phyloP scores from a whole-genome alignment of 441 rosid genomes.

The Arabidopsis hybrid region DNA sequence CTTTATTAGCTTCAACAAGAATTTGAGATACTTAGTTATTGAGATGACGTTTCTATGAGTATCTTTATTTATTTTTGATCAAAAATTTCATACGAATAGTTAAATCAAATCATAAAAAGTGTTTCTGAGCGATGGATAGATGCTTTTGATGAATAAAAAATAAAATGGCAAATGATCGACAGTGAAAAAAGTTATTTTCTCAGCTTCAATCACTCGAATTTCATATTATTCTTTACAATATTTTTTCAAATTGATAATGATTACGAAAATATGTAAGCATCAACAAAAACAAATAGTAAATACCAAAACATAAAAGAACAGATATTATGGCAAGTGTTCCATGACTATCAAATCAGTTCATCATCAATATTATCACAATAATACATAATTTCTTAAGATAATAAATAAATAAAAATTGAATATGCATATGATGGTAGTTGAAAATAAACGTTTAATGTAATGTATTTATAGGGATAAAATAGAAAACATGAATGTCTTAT shows the following conservation, averaged over 20 bases:
- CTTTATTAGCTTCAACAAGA: conserved; percentile 1
- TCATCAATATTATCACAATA: background rate
- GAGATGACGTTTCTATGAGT: conserved; percentile 24
- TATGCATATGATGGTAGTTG: background rate
- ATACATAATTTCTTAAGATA: background rate
- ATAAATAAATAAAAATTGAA: background rate
- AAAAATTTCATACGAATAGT: conserved; percentile 1
- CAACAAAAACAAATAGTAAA: conserved; percentile 5
- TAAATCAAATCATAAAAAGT: conserved; percentile 30
- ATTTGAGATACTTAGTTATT: conserved; percentile 23
- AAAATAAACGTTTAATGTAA: background rate
- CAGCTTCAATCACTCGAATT: background rate
- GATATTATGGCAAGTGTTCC: background rate
- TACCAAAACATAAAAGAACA: background rate
- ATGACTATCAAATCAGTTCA: background rate
- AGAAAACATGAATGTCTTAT: conserved; percentile 11
- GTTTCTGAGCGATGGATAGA: background rate
- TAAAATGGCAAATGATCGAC: background rate
- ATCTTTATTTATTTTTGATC: conserved; percentile 9
- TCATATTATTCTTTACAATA: background rate
- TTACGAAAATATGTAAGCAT: conserved; percentile 13
- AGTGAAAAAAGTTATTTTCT: background rate
- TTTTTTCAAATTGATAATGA: conserved; percentile 6
- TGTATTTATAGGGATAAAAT: background rate
- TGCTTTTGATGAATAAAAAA: background rate